These are phyloP conservation scores for Starmerella apicola DNA, from an alignment of 805 yeast genomes.

Conservation along the genomic window DNA sequence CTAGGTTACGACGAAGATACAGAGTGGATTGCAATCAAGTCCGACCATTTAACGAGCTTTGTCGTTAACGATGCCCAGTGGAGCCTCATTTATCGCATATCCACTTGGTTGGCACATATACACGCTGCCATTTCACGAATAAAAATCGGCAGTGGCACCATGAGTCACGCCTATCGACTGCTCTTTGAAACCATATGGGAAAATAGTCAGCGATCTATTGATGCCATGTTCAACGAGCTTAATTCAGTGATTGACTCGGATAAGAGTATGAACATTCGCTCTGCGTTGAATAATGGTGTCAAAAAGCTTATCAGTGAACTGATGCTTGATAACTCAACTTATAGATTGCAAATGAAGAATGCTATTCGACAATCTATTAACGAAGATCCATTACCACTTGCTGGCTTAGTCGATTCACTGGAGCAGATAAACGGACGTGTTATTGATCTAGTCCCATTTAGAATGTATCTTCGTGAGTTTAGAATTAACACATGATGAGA, in stretches of 20 bases:
- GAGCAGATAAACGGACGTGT: no score
- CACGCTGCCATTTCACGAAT: constrained; percentile 3
- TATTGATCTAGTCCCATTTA: no score
- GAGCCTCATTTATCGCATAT: constrained; percentile 8
- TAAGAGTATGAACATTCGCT: background rate
- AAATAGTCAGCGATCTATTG: constrained; percentile 8
- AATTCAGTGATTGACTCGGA: background rate
- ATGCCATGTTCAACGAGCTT: constrained; percentile 6
- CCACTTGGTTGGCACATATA: constrained; percentile 7
- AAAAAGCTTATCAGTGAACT: background rate
- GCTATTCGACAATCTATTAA: no score
- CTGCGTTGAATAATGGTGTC: constrained; percentile 1
- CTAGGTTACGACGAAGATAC: background rate
- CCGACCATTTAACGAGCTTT: background rate
- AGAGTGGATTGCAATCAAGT: background rate
- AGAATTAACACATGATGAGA: no score
- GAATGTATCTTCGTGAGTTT: no score
- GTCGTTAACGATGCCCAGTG: constrained; percentile 9
- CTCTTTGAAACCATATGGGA: constrained; percentile 12
- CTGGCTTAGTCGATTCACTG: no score
- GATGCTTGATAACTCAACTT: constrained; percentile 1
- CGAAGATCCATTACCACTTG: no score
- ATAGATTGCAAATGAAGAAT: background rate
- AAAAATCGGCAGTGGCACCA: background rate
- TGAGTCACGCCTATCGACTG: constrained; percentile 6